A percentile compares a stretch with the other conserved stretches of the same genome.
phyloP scores from a whole-genome alignment of 2,329 filamentous ascomycete genomes.

The Kalaharituber pfeilii region DNA sequence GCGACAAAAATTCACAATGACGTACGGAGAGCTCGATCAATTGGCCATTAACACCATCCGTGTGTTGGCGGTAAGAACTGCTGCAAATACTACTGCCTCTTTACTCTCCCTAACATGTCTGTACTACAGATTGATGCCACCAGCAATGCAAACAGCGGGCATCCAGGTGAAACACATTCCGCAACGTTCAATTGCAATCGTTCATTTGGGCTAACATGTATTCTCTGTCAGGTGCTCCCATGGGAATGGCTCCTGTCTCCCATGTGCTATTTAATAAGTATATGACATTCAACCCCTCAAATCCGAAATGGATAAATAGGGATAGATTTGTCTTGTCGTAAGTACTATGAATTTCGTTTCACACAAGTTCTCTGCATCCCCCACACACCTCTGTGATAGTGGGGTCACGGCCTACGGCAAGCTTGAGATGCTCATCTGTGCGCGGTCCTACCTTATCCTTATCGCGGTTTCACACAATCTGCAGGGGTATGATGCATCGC shows the following conservation, averaged over 20 bases:
- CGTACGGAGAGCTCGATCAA: constrained; percentile 71
- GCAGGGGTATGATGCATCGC: background rate
- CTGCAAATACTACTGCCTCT: constrained; percentile 14
- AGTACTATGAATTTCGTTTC: constrained; percentile 32
- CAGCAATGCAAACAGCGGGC: constrained; percentile 85
- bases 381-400: too few relatives aligned
- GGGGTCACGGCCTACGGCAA: background rate
- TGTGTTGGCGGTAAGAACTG: constrained; percentile 65
- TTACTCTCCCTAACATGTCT: constrained; percentile 14
- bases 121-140: constrained; percentile 79
- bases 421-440: background rate
- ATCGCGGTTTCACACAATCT: background rate
- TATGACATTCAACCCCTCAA: constrained; percentile 99
- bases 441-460: background rate
- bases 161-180: constrained; percentile 43
- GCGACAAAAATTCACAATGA: constrained; percentile 39
- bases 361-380: too few relatives aligned
- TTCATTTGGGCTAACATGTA: background rate
- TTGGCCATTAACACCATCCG: constrained; percentile 97
- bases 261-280: constrained; percentile 98
- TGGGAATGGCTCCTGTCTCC: constrained; percentile 87
- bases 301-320: constrained; percentile 90
- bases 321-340: constrained; percentile 99
- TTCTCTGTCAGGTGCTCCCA: constrained; percentile 50
- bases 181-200: background rate